phyloP scores from a whole-genome alignment of 768 basidiomycete genomes.

The Kwoniella mangroviensis region DNA sequence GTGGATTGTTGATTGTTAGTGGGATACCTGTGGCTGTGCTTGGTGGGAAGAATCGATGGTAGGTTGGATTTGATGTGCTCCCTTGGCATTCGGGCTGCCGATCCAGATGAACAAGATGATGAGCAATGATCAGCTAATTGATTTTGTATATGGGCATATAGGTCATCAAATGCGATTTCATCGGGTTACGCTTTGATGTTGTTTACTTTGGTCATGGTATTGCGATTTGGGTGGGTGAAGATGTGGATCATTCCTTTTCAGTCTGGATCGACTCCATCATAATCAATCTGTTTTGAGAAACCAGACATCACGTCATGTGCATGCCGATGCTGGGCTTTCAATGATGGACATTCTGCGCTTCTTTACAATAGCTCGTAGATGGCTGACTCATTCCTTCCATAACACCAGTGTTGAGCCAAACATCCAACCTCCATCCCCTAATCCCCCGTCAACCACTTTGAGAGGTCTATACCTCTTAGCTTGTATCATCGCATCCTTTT shows the following conservation, averaged over 20 bases:
- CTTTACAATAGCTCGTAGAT: not conserved
- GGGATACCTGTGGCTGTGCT: conserved; percentile 87
- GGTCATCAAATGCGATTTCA: conserved; percentile 91
- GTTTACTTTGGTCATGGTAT: conserved; percentile 81
- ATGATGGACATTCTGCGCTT: too few species aligned
- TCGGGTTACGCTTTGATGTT: conserved; percentile 88
- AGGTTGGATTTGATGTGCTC: conserved; percentile 46
- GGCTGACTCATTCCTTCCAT: not conserved
- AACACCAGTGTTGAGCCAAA: conserved; percentile 73
- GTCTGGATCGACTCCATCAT: not conserved
- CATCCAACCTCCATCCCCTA: conserved; percentile 61
- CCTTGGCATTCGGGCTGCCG: not conserved
- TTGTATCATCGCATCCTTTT: conserved; percentile 75
- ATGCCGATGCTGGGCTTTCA: too few species aligned
- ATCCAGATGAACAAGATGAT: too few species aligned
- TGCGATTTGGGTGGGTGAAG: conserved; percentile 52
- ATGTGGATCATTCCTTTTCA: not conserved
- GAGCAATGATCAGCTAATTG: conserved; percentile 12
- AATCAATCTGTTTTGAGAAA: not conserved
- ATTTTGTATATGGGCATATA: conserved; percentile 50
- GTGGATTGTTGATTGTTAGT: conserved; percentile 83
- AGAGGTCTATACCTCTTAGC: conserved; percentile 90
- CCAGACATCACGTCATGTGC: too few species aligned
- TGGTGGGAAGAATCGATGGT: conserved; percentile 97
- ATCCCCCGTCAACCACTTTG: conserved; percentile 75